phyloP scores from a whole-genome alignment of 2,329 filamentous ascomycete species.

The Davidsoniella eucalypti region DNA sequence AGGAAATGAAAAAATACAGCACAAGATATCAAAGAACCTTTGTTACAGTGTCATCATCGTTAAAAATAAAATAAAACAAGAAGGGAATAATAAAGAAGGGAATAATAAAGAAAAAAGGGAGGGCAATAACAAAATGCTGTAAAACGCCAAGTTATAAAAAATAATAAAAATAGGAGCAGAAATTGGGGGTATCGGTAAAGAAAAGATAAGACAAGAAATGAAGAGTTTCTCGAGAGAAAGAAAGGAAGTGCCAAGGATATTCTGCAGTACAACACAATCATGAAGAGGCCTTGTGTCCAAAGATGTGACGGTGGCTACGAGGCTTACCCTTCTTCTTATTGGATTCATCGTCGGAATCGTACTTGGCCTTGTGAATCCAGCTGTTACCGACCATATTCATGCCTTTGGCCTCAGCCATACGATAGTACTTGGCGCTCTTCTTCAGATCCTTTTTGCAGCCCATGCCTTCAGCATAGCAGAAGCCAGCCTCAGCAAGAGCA shows the following conservation, averaged over 20 bases:
- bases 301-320: constrained; percentile 50
- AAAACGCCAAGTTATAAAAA: constrained; percentile 2
- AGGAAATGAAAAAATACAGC: neutral
- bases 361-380: constrained; percentile 97
- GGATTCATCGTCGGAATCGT: constrained; percentile 46
- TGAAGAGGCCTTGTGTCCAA: constrained; percentile 31
- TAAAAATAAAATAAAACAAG: neutral
- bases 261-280: constrained; percentile 5
- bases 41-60: neutral
- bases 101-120: neutral
- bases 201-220: constrained; percentile 4
- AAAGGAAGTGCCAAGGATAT: neutral
- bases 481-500: constrained; percentile 83
- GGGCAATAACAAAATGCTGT: constrained; percentile 3
- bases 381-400: constrained; percentile 98
- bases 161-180: neutral
- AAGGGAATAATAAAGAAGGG: neutral
- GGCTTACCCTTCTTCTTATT: constrained; percentile 64
- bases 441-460: constrained; percentile 94
- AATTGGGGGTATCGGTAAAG: neutral
- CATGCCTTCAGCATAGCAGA: constrained; percentile 85
- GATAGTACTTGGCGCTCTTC: constrained; percentile 82
- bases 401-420: constrained; percentile 77
- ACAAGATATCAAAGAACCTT: neutral
- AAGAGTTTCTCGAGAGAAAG: neutral